Conservation (phyloP, 805 yeast genomes). For the Candida andamanensis region DNA sequence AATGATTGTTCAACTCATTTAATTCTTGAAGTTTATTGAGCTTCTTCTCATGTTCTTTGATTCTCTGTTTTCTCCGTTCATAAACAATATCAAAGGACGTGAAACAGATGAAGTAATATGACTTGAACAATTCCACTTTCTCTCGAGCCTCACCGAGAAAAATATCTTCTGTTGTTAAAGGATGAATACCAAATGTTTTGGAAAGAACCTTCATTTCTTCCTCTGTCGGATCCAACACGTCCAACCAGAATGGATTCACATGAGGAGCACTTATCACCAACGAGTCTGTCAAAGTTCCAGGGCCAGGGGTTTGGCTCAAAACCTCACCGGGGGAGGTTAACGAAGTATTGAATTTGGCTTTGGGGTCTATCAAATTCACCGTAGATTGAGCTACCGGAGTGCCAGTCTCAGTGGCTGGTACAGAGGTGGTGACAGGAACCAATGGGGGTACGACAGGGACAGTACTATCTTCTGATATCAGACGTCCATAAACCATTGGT, state of each 20-base stretch:
- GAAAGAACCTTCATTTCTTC: constrained; percentile 92
- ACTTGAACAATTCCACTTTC: constrained; percentile 87
- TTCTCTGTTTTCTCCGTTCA: constrained; percentile 54
- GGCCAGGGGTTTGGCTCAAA: constrained; percentile 8
- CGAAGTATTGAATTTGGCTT: not conserved
- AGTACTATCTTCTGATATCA: not conserved
- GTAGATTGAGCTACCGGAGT: not conserved
- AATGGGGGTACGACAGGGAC: not conserved
- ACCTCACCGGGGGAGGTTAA: not conserved
- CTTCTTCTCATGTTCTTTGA: constrained; percentile 41
- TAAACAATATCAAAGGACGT: constrained; percentile 58
- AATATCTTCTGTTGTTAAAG: constrained; percentile 93
- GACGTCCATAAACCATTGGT: constrained; percentile 17
- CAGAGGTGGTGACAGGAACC: not conserved
- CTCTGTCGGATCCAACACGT: constrained; percentile 87
- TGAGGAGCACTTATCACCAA: not conserved
- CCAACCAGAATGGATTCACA: constrained; percentile 66
- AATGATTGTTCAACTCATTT: constrained; percentile 13
- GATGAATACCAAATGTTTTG: constrained; percentile 92
- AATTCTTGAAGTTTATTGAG: constrained; percentile 33
- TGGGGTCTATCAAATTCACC: not conserved
- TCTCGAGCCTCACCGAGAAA: constrained; percentile 91
- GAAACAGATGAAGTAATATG: constrained; percentile 89
- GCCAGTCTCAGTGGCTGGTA: not conserved
- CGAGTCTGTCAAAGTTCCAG: constrained; percentile 9